Evolutionary conservation across 176 grass and related monocot species (phyloP).

Genomic region (Bromus sterilis): DNA sequence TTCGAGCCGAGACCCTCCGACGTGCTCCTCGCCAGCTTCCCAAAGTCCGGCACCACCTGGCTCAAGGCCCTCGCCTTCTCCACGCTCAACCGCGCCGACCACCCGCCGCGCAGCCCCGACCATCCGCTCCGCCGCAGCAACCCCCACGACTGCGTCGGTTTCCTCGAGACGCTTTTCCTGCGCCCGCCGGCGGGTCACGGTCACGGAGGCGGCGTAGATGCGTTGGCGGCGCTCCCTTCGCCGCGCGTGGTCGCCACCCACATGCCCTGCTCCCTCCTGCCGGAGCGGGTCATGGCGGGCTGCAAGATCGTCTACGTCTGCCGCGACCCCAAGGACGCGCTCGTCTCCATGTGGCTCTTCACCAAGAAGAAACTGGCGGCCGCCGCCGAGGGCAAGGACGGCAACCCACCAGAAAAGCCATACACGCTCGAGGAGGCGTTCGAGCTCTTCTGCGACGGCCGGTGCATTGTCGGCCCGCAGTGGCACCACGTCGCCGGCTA

Average conservation of each 20-base stretch:
- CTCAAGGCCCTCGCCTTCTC: slow-evolving; percentile 29
- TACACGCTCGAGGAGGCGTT: too few species aligned
- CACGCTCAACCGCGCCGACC: neutral
- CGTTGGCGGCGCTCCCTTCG: neutral
- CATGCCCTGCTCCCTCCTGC: slow-evolving; percentile 13
- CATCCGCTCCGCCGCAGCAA: neutral
- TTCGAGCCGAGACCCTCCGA: neutral
- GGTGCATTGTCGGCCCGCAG: too few species aligned
- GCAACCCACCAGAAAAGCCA: too few species aligned
- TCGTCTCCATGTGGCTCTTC: neutral
- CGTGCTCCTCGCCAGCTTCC: slow-evolving; percentile 17
- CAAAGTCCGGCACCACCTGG: slow-evolving; percentile 42
- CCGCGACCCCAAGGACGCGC: too few species aligned
- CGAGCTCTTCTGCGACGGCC: too few species aligned
- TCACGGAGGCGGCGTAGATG: too few species aligned
- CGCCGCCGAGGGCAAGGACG: too few species aligned
- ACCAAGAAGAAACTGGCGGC: too few species aligned
- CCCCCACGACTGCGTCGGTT: neutral
- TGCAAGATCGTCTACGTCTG: too few species aligned
- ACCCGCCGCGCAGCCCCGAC: neutral
- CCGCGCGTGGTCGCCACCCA: slow-evolving; percentile 23
- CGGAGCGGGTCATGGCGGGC: neutral
- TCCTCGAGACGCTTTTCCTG: neutral
- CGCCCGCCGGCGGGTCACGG: too few species aligned
- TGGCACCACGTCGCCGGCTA: too few species aligned